phyloP scores from a whole-genome alignment of 2,329 filamentous ascomycete species.

The Rhinocladiella mackenziei region DNA sequence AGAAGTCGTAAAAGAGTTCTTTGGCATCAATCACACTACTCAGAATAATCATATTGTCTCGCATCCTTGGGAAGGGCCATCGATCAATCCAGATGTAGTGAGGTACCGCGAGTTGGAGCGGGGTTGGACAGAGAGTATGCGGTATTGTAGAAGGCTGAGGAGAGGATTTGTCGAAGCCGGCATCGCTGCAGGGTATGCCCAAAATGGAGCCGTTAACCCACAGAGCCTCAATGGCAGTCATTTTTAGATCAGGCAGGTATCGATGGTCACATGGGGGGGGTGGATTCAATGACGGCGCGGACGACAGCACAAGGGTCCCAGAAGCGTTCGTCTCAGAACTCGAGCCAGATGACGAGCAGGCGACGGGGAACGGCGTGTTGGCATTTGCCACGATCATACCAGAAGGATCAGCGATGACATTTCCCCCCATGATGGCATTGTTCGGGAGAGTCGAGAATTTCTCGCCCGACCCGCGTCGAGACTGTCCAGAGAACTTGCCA shows the following conservation, averaged over 20 bases:
- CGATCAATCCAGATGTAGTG: constrained; percentile 42
- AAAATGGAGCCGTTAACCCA: constrained; percentile 35
- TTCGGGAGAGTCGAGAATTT: constrained; percentile 1
- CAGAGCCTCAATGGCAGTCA: constrained; percentile 27
- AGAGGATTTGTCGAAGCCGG: constrained; percentile 29
- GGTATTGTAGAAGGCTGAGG: constrained; percentile 26
- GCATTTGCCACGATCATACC: too few species aligned
- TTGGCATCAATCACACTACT: constrained; percentile 35
- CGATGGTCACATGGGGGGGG: not conserved
- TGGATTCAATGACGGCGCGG: not conserved
- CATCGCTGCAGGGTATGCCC: constrained; percentile 31
- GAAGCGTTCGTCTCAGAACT: too few species aligned
- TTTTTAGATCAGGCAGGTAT: constrained; percentile 7
- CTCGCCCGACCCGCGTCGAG: too few species aligned
- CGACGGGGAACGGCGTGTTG: too few species aligned
- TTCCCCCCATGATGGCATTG: too few species aligned
- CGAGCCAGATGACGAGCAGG: too few species aligned
- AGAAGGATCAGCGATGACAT: too few species aligned
- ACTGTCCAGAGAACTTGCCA: not conserved
- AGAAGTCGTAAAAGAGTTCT: constrained; percentile 36
- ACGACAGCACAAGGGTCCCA: too few species aligned
- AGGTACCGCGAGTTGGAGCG: constrained; percentile 33
- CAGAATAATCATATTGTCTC: constrained; percentile 38
- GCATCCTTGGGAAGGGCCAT: constrained; percentile 41
- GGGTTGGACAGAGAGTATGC: constrained; percentile 35